Conservation (phyloP, 345 rosid genomes). For the Kandelia obovata region DNA sequence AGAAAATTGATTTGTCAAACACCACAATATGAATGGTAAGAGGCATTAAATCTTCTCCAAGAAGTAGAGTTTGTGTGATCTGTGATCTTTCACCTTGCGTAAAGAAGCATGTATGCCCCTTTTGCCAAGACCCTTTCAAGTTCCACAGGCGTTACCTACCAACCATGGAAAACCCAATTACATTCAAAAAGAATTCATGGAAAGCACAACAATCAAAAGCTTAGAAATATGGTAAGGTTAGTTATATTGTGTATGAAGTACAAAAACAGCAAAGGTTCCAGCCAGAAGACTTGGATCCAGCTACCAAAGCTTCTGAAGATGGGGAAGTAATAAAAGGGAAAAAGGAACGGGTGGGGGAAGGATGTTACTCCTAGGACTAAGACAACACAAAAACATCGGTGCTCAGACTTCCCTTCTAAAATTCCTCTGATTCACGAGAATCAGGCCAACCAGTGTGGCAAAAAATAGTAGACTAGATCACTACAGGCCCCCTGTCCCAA, state of each 20-base stretch:
- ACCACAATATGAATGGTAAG: slow-evolving; percentile 3
- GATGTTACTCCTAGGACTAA: no score
- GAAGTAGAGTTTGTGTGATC: slow-evolving; percentile 8
- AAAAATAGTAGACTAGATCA: no score
- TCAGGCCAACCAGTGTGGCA: no score
- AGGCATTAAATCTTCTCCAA: neutral
- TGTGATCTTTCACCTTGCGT: slow-evolving; percentile 59
- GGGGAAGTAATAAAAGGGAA: no score
- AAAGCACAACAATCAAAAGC: neutral
- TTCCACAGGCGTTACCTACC: slow-evolving; percentile 67
- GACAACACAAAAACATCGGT: no score
- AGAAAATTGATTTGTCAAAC: slow-evolving; percentile 18
- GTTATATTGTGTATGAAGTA: neutral
- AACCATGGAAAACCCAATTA: slow-evolving; percentile 22
- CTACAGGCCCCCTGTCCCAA: no score
- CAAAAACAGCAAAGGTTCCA: no score
- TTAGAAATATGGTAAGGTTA: neutral
- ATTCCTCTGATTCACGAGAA: no score
- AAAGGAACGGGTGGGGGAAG: no score
- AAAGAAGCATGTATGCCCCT: slow-evolving; percentile 89
- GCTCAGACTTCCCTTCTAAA: no score
- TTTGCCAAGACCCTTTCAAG: slow-evolving; percentile 59
- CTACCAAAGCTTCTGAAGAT: no score
- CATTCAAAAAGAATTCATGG: neutral
- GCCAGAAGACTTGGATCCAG: no score